Evolutionary conservation across 768 basidiomycete genomes (phyloP), one percentile per base, ranked within the genome.

Genomic region (Mrakia blollopis): DNA sequence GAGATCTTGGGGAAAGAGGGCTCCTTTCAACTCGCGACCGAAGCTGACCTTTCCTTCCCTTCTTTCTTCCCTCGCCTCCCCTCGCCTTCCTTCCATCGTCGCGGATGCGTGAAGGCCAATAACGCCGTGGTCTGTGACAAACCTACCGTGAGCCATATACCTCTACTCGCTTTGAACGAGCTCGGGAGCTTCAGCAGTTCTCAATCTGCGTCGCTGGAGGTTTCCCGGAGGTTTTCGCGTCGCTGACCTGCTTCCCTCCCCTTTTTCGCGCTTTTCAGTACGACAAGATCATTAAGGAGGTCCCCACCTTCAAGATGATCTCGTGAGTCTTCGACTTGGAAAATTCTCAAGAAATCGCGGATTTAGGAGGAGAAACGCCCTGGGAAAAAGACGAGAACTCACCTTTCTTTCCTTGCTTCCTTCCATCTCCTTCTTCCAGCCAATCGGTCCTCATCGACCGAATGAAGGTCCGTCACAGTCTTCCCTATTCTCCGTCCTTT

Each of bases 281-380:
- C 83, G 84, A 84, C 83, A 82, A 82, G 79, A 94, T 97, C 87
- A 84, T 96, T 83, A 98, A 98, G 89, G 95, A 98, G 85, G 93
- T 93, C 75, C 97, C 97, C 67, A 94, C 95, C 84, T 99, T 94
- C 93, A 92, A 92, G 83, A 92, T 98, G 88, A 94, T 98, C 89
- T 91, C 91, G 57, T 57, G 28, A 57, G 57, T 57, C 57, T 7
- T 14, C 54, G n/a, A n/a, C n/a, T n/a, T 14, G 5, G 14, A 16
- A 3, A 25, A 8, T 3, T 3, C 54, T 57, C 50, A 5, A 23
- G 54, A 14, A 57, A n/a, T 25, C 54, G 54, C 54, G 54, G 14
- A 25, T 16, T 14, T 47, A 47, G 9, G 14, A 9, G 14, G 44
- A 2, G 2, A 47, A 16, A 10, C 44, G 44, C 44, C 16, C 14